Evolutionary conservation across 2,329 filamentous ascomycete genomes (phyloP), one percentile per base, ranked within the genome.

Genomic region (Fusarium burgessii): DNA sequence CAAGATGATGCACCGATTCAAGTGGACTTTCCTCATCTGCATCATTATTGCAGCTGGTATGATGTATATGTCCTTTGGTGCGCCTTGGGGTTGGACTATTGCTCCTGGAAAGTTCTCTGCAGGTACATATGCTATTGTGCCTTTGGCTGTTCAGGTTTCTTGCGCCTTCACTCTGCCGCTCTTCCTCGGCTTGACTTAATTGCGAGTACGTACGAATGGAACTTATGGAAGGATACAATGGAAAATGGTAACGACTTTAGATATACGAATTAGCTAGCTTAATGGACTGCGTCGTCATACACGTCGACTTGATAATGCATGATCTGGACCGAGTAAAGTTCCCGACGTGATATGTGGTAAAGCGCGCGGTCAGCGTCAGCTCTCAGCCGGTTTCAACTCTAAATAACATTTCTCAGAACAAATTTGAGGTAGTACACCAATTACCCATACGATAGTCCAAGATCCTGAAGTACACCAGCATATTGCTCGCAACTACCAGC

Each of bases 1-100:
- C 47, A 82, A 77, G 36, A 80, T 80, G 57, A 81, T 80, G 45
- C 87, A 82, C 71, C 85, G 88, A 59, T 88, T 77, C 57, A 77
- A 88, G 66, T 84, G 80, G 59, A 73, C 74, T 0, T 76, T 76
- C 29, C 40, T 75, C 11, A 74, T 77, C 35, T 76, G 75, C 14
- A 65, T 77, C 25, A 12, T 73, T 1, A 49, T 77, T 4, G 62
- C 75, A 0, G 75, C 66, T 33, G 75, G 68, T 4, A 77, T 77
- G 75, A 68, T 77, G 27, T 77, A 77, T 7, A 73, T 77, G 74
- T 65, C 75, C 5, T 59, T 74, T 23, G 75, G 65, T 36, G 75
- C 75, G 1, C 75, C 75, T 2, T 75, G 70, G 65, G 70, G 70
- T 6, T 77, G 75, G 75, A 74, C 65, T 45, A 77, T 77, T 50